Evolutionary conservation across 2,329 filamentous ascomycete species (phyloP).

Genomic region (Penicillium sp.): DNA sequence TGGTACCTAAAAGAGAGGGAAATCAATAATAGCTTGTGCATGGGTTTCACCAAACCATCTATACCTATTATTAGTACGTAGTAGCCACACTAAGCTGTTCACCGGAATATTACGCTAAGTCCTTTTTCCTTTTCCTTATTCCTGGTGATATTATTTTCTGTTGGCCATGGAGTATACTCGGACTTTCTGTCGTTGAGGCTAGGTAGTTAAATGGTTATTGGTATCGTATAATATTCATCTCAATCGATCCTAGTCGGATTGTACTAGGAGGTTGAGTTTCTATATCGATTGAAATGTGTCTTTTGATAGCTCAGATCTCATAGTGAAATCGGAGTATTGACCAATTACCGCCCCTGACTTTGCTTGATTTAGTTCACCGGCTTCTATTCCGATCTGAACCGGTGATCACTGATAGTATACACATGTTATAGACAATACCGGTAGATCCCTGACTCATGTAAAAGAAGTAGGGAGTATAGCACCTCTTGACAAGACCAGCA

Average conservation of each 20-base stretch:
- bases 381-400: background rate
- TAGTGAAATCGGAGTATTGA: background rate
- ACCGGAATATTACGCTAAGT: background rate
- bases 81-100: background rate
- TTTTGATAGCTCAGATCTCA: background rate
- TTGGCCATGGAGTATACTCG: background rate
- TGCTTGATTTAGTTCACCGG: background rate
- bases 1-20: background rate
- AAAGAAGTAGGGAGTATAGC: background rate
- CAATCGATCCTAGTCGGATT: background rate
- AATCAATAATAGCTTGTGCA: background rate
- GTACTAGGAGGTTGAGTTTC: background rate
- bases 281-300: background rate
- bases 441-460: background rate
- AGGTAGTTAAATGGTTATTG: background rate
- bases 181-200: background rate
- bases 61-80: background rate
- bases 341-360: background rate
- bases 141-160: background rate
- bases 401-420: background rate
- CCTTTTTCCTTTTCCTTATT: no score
- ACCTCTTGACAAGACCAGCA: no score
- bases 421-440: background rate
- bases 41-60: background rate
- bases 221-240: background rate